phyloP scores from a whole-genome alignment of 768 basidiomycete species.

The Agaricus subrufescens region DNA sequence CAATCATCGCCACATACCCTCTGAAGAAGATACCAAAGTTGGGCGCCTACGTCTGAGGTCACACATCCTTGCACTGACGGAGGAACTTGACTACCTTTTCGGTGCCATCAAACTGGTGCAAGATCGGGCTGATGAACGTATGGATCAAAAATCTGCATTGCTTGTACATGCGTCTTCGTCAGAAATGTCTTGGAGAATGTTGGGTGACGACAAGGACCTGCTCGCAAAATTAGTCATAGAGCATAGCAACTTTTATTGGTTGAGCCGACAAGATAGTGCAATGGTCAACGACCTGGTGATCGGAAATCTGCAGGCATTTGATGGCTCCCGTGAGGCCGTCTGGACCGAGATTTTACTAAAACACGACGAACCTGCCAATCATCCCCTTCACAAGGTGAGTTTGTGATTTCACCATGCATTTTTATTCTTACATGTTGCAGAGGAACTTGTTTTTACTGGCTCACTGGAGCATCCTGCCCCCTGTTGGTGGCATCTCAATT shows the following conservation, averaged over 20 bases:
- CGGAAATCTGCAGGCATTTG: slow-evolving; percentile 78
- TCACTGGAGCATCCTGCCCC: slow-evolving; percentile 80
- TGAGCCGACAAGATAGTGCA: slow-evolving; percentile 84
- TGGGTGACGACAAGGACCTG: slow-evolving; percentile 65
- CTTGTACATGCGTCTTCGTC: slow-evolving; percentile 77
- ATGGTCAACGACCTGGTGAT: slow-evolving; percentile 73
- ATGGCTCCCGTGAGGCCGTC: slow-evolving; percentile 73
- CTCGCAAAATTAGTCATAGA: slow-evolving; percentile 84
- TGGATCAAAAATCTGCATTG: slow-evolving; percentile 76
- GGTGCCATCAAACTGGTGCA: slow-evolving; percentile 83
- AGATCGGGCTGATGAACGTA: slow-evolving; percentile 60
- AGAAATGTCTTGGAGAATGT: slow-evolving; percentile 91
- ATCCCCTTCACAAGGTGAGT: slow-evolving; percentile 67
- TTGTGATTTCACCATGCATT: neutral
- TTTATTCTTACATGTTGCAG: slow-evolving; percentile 28
- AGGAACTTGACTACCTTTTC: slow-evolving; percentile 81
- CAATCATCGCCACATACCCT: slow-evolving; percentile 32
- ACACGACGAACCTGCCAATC: slow-evolving; percentile 62
- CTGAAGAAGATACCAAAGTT: slow-evolving; percentile 37
- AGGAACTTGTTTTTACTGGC: slow-evolving; percentile 69
- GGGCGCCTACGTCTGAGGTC: slow-evolving; percentile 66
- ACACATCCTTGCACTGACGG: slow-evolving; percentile 66
- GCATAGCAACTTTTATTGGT: slow-evolving; percentile 75
- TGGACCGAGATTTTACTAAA: slow-evolving; percentile 90
- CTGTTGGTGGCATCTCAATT: slow-evolving; percentile 91